Percentiles rank a stretch among this genome's conserved stretches.
phyloP scores from a whole-genome alignment of 768 basidiomycete species.

The Russula abietina region DNA sequence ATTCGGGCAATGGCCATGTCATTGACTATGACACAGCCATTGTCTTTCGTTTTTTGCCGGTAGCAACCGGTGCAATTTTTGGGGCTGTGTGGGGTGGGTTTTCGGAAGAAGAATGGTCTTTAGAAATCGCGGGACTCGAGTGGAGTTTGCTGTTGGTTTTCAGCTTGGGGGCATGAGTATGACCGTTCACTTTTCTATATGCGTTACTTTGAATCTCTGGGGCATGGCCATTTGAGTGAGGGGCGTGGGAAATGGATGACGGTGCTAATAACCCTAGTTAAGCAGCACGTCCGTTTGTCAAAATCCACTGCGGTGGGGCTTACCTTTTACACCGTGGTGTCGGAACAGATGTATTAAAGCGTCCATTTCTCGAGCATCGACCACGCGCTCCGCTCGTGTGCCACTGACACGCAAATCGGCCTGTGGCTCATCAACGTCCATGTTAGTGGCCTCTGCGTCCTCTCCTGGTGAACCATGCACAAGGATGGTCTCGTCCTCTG shows the following conservation, averaged over 20 bases:
- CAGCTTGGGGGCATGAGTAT: background rate
- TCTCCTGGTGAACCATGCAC: constrained; percentile 24
- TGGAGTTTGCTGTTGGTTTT: constrained; percentile 15
- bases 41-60: constrained; percentile 55
- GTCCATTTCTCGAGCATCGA: constrained; percentile 52
- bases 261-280: constrained; percentile 2
- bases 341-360: constrained; percentile 61
- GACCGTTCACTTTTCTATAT: constrained; percentile 14
- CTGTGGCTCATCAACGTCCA: constrained; percentile 25
- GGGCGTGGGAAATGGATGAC: background rate
- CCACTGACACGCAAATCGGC: constrained; percentile 20
- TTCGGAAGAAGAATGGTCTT: constrained; percentile 8
- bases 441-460: constrained; percentile 33
- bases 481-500: constrained; percentile 12
- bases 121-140: background rate
- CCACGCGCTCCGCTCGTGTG: constrained; percentile 33
- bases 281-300: constrained; percentile 1
- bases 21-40: constrained; percentile 28
- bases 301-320: constrained; percentile 4
- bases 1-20: background rate
- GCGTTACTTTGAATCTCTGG: constrained; percentile 5
- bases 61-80: constrained; percentile 29
- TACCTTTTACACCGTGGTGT: constrained; percentile 40
- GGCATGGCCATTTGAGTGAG: constrained; percentile 1
- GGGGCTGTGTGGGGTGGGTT: background rate